These are phyloP conservation scores for Trypanosoma grayi DNA, from an alignment of 208 protist species.

Conservation along the genomic window DNA sequence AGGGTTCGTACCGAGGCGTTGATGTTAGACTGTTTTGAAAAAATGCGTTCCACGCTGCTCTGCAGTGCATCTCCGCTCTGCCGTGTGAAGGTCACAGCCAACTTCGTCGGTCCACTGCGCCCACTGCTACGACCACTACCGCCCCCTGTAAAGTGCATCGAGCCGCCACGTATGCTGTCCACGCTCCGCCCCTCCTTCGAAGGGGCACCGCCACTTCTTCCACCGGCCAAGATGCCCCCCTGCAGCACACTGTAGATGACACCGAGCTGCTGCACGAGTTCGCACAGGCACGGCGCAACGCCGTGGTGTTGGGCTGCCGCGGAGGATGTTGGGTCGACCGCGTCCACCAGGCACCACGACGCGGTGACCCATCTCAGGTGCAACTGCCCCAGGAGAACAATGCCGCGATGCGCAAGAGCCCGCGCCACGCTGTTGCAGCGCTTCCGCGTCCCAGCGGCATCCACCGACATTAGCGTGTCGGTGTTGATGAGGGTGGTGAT, in stretches of 20 bases:
- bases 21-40: conserved; percentile 37
- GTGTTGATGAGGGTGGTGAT: conserved; percentile 2
- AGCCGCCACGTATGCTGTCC: conserved; percentile 20
- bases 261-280: conserved; percentile 41
- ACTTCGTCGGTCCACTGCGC: not conserved
- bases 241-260: conserved; percentile 36
- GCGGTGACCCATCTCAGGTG: conserved; percentile 27
- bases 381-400: conserved; percentile 61
- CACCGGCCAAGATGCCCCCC: not conserved
- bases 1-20: conserved; percentile 36
- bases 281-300: conserved; percentile 22
- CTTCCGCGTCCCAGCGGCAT: conserved; percentile 24
- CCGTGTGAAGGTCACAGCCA: conserved; percentile 45
- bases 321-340: conserved; percentile 23
- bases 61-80: conserved; percentile 55
- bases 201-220: not conserved
- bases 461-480: conserved; percentile 7
- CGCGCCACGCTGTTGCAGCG: conserved; percentile 20
- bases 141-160: conserved; percentile 13
- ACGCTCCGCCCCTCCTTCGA: conserved; percentile 5
- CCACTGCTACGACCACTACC: conserved; percentile 27
- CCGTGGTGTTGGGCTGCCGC: conserved; percentile 24
- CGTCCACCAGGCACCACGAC: conserved; percentile 20
- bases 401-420: conserved; percentile 20
- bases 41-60: conserved; percentile 67